Conservation (phyloP, 2,329 filamentous ascomycete genomes). For the Monilinia fructigena region DNA sequence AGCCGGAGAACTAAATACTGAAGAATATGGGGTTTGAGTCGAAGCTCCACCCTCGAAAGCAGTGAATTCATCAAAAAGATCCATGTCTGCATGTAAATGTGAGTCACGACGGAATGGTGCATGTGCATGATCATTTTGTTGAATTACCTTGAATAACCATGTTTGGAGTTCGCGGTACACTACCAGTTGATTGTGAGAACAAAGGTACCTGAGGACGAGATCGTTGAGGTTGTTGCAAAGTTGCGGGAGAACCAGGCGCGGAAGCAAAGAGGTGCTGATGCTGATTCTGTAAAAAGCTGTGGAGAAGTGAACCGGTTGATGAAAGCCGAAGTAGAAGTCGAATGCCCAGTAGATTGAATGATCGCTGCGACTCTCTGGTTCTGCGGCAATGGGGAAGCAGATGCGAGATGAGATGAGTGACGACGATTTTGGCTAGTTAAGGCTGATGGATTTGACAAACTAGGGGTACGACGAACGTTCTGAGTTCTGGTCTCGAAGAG, state of each 20-base stretch:
- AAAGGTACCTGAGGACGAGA: conserved; percentile 69
- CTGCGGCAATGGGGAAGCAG: conserved; percentile 50
- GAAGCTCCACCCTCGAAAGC: conserved; percentile 48
- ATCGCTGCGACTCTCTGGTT: conserved; percentile 60
- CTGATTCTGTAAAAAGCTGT: conserved; percentile 50
- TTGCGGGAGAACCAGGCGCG: conserved; percentile 58
- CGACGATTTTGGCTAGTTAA: conserved; percentile 48
- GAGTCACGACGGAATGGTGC: conserved; percentile 35
- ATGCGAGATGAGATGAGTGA: conserved; percentile 53
- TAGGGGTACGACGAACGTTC: conserved; percentile 40
- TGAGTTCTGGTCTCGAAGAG: conserved; percentile 46
- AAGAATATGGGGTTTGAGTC: conserved; percentile 34
- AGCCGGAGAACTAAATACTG: conserved; percentile 39
- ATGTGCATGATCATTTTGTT: conserved; percentile 22
- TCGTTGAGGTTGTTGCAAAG: conserved; percentile 55
- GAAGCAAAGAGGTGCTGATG: conserved; percentile 66
- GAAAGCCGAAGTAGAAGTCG: conserved; percentile 53
- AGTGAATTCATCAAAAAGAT: conserved; percentile 56
- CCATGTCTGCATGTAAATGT: conserved; percentile 49
- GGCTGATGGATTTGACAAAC: conserved; percentile 40
- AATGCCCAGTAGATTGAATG: conserved; percentile 57
- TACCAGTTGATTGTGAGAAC: conserved; percentile 62
- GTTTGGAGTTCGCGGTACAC: conserved; percentile 46
- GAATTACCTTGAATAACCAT: conserved; percentile 59
- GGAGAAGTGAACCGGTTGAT: conserved; percentile 56